Base-by-base conservation (phyloP, 2,329 filamentous ascomycete genomes). In the Sordariomycetes sp. region DNA sequence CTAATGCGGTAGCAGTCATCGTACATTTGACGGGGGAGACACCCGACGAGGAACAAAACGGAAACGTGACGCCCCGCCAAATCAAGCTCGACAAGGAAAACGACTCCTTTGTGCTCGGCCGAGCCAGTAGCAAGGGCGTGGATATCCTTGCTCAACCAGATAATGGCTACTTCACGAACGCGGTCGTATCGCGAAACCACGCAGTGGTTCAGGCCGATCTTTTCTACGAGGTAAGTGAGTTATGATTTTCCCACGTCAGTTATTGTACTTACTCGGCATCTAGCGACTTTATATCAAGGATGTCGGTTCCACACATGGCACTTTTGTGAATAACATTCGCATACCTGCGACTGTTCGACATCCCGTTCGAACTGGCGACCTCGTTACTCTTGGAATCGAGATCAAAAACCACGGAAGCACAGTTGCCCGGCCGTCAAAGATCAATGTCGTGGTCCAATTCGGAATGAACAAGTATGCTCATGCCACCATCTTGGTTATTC, bases 91-190 rank as follows among this genome's bases (percentile, higher is more conserved):
- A 54, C 12, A 22, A 34, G 10, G 50, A 58, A 20, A 57, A 50
- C 15, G 54, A 57, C 22, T 51, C 53, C 2, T 34, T 48, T 17
- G 12, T 55, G 15, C 55, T 60, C 32, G 59, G 59, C 13, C 53
- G 59, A 6, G 39, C 59, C 12, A 60, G 59, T 52, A 57, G 51
- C 34, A 58, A 56, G 32, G 45, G 45, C 8, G 22, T 36, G 1
- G 54, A 52, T 15, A 55, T 54, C 2, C 13, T 53, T 1, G 35
- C 57, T 8, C 36, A 28, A 10, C 32, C 17, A 7, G 42, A 36
- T 22, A 60, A 60, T 52, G 59, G 57, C 2, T 59, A 57, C 34
- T 55, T 59, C 50, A 32, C 42, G 17, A 60, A 60, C 58, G 57
- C 59, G 10, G 57, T 60, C 10, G 52, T 60, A 22, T 59, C 57